A percentile compares a stretch with the other conserved stretches of the same genome.
Conservation (phyloP, 2,329 filamentous ascomycete genomes). For the Esteya vermicola region DNA sequence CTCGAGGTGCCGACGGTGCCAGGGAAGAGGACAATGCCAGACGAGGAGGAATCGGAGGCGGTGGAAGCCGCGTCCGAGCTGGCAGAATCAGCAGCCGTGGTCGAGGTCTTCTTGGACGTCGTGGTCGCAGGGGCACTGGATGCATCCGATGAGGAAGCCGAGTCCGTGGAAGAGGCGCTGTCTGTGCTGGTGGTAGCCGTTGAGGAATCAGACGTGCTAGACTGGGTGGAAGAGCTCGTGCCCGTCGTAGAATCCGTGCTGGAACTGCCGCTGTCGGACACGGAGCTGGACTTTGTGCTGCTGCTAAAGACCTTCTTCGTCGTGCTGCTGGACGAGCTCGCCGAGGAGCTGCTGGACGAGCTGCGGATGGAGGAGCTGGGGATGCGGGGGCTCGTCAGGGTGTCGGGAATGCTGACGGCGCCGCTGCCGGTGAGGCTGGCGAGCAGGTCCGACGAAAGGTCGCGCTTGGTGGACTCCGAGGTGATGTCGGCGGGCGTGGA, state of each 20-base stretch:
- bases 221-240: conserved; percentile 1
- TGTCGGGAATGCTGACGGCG: too few species aligned
- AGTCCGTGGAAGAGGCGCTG: neutral
- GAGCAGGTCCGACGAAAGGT: conserved; percentile 7
- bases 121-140: neutral
- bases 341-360: neutral
- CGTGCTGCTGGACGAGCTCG: neutral
- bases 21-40: neutral
- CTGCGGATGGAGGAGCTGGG: neutral
- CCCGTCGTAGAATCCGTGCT: neutral
- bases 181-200: neutral
- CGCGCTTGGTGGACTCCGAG: conserved; percentile 10
- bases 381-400: conserved; percentile 3
- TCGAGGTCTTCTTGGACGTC: neutral
- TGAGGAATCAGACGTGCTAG: neutral
- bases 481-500: neutral
- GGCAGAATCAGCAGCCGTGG: neutral
- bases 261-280: too few species aligned
- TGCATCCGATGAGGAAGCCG: neutral
- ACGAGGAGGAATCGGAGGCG: neutral
- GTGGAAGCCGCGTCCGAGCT: neutral
- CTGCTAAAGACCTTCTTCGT: too few species aligned
- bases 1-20: too few species aligned
- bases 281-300: neutral
- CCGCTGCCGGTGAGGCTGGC: too few species aligned